Evolutionary conservation across 352 stramenopile genomes (phyloP).

Genomic region (Phytophthora pistaciae): DNA sequence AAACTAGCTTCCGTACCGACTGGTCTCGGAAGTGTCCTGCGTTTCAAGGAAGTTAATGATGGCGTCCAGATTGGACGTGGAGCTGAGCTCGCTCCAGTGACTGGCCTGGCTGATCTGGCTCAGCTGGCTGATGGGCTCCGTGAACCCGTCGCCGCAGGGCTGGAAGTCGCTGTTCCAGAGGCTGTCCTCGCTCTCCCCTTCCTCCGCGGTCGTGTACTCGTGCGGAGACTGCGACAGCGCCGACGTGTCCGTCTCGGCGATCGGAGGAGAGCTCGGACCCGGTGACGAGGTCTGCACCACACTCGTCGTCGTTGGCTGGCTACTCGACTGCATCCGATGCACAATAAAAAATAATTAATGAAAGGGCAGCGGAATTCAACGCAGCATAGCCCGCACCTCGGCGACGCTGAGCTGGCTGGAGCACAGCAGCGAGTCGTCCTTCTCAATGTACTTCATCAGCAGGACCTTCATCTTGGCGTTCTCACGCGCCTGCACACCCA

Average conservation of each 20-base stretch:
- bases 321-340: constrained; percentile 30
- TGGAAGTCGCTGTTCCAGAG: constrained; percentile 71
- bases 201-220: constrained; percentile 54
- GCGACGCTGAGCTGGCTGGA: constrained; percentile 77
- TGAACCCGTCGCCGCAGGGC: constrained; percentile 52
- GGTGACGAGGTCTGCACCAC: constrained; percentile 12
- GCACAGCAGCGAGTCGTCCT: constrained; percentile 81
- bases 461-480: constrained; percentile 91
- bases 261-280: constrained; percentile 15
- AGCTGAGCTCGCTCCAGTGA: constrained; percentile 86
- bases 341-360: not conserved
- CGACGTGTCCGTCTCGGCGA: constrained; percentile 30
- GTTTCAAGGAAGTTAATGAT: constrained; percentile 89
- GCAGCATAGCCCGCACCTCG: constrained; percentile 28
- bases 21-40: constrained; percentile 72
- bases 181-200: constrained; percentile 69
- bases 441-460: constrained; percentile 90
- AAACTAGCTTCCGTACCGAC: constrained; percentile 44
- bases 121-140: constrained; percentile 73
- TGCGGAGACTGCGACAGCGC: constrained; percentile 50
- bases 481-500: constrained; percentile 60
- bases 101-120: constrained; percentile 80
- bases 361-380: not conserved
- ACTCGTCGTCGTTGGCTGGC: constrained; percentile 22
- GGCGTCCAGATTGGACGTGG: constrained; percentile 85